Evolutionary conservation across 1,284 basidiomycete species (phyloP).

Genomic region (Papiliotrema fonsecae): DNA sequence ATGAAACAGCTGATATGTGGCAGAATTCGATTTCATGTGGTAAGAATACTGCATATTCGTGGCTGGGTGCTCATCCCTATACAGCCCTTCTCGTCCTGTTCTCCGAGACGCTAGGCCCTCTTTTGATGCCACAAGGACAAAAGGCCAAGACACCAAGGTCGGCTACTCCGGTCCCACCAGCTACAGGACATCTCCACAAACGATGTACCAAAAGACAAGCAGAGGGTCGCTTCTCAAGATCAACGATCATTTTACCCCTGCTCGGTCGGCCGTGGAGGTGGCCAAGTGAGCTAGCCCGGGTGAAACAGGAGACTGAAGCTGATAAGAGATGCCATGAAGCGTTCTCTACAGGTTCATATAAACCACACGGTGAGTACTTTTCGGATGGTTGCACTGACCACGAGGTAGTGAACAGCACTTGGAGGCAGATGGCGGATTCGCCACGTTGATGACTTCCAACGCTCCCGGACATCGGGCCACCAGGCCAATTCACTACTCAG

Average conservation of each 20-base stretch:
- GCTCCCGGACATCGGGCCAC: conserved; percentile 13
- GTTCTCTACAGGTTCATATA: neutral
- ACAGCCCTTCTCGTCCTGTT: too few species aligned
- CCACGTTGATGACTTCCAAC: conserved; percentile 17
- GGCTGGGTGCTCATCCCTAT: too few species aligned
- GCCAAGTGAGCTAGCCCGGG: neutral
- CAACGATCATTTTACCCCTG: conserved; percentile 2
- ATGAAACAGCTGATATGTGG: neutral
- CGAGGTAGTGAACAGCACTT: neutral
- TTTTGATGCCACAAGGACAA: too few species aligned
- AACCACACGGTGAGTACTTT: neutral
- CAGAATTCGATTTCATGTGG: neutral
- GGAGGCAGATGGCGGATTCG: conserved; percentile 7
- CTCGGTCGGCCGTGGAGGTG: neutral
- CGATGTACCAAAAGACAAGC: neutral
- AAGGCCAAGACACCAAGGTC: neutral
- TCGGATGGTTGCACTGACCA: neutral
- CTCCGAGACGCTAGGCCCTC: too few species aligned
- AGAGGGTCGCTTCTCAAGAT: too few species aligned
- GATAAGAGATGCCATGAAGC: neutral
- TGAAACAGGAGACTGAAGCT: neutral
- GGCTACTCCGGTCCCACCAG: neutral
- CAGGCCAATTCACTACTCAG: conserved; percentile 16
- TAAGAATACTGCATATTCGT: too few species aligned
- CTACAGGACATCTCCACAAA: neutral